Base-by-base conservation (phyloP, 1,139 yeast species). In the Candida sp. region DNA sequence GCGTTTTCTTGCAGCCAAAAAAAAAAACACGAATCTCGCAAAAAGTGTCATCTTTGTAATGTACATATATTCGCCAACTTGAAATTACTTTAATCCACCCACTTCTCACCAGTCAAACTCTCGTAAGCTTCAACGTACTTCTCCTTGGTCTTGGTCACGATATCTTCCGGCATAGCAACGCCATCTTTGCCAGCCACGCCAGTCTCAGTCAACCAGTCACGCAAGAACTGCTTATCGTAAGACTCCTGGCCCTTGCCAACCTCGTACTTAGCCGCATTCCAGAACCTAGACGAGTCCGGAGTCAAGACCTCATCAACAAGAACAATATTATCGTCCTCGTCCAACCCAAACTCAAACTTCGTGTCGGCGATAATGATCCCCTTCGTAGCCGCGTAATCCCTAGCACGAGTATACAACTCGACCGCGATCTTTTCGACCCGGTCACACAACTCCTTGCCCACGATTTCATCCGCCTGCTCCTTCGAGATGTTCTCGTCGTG, bases 311-410 rank as follows among this genome's bases (percentile, higher is more conserved):
- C 99, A 67, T 94, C 99, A 35, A 94, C 98, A 49, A 94, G 82
- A 11, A 94, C 96, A 31, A 80, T 70, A 43, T 83, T 78, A 50
- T 86, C 85, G 39, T 78, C 62, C 50, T 77, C 84, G 62, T 89
- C 93, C 53, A 91, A 79, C 40, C 99, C 99, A 72, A 94, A 94
- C 68, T 94, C 99, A 62, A 94, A 94, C 75, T 94, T 94, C 46
- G 99, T 94, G 68, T 94, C 99, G 44, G 99, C 99, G 63, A 94
- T 90, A 55, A 94, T 92, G 59, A 94, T 92, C 5, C 98, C 98
- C 61, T 70, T 84, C 5, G 85, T 75, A 57, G 78, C 79, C 17
- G 99, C 99, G 63, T 83, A 93, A 57, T 90, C 96, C 63, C 88
- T 87, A 31, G 98, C 97, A 63, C 84, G 86, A 31, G 85, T 65